Conservation (phyloP, 768 basidiomycete genomes). For the Kwoniella heveanensis region DNA sequence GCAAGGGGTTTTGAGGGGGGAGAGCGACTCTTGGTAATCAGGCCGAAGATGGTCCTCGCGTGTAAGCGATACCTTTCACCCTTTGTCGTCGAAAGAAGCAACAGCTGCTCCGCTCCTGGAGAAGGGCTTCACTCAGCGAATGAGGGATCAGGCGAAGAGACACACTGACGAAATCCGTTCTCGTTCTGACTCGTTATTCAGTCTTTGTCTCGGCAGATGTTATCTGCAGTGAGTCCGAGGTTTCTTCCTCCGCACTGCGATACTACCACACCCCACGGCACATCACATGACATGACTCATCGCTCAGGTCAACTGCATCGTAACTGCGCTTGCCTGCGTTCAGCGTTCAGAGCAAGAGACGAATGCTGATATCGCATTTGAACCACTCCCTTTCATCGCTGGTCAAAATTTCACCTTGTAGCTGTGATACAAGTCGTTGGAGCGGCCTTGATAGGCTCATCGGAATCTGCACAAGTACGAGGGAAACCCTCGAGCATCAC, state of each 20-base stretch:
- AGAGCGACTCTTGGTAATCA: slow-evolving; percentile 40
- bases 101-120: too few relatives aligned
- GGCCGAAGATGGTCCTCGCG: slow-evolving; percentile 44
- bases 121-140: too few relatives aligned
- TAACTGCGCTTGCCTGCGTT: too few relatives aligned
- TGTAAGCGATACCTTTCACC: too few relatives aligned
- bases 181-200: neutral
- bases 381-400: neutral
- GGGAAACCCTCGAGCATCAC: slow-evolving; percentile 34
- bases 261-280: too few relatives aligned
- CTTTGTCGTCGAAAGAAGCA: too few relatives aligned
- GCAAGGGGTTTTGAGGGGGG: slow-evolving; percentile 36
- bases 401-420: too few relatives aligned
- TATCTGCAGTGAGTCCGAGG: slow-evolving; percentile 49
- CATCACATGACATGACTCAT: too few relatives aligned
- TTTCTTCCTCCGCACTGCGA: too few relatives aligned
- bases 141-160: too few relatives aligned
- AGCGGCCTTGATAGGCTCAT: slow-evolving; percentile 54
- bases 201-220: slow-evolving; percentile 51
- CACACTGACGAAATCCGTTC: slow-evolving; percentile 8
- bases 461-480: slow-evolving; percentile 46
- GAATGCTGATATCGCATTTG: neutral
- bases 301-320: too few relatives aligned
- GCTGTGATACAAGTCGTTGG: slow-evolving; percentile 55
- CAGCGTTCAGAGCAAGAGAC: too few relatives aligned